These are phyloP conservation scores for Dittrichia graveolens DNA, from an alignment of 129 eudicot species.

Conservation along the genomic window DNA sequence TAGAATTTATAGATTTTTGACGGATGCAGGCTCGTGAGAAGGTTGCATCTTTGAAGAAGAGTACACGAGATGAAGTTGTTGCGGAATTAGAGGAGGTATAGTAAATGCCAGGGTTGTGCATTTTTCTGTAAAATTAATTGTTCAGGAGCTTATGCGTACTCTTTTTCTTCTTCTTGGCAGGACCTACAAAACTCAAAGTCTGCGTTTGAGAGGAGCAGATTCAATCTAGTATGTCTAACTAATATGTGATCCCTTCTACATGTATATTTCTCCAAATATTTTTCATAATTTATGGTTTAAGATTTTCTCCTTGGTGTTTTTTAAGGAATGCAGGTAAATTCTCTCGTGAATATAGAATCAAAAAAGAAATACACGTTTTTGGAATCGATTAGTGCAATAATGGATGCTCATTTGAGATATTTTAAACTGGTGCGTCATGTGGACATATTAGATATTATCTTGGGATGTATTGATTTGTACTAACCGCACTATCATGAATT, in stretches of 20 bases:
- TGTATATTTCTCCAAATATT: slow-evolving; percentile 11
- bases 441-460: neutral
- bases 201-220: slow-evolving; percentile 91
- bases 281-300: slow-evolving; percentile 31
- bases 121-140: neutral
- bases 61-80: slow-evolving; percentile 87
- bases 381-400: slow-evolving; percentile 95
- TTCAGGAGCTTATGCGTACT: slow-evolving; percentile 32
- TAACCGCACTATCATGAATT: slow-evolving; percentile 30
- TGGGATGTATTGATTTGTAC: neutral
- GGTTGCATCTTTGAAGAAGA: slow-evolving; percentile 84
- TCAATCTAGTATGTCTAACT: slow-evolving; percentile 81
- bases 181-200: slow-evolving; percentile 90
- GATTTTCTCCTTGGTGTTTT: slow-evolving; percentile 45
- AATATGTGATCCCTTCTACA: slow-evolving; percentile 16
- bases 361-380: slow-evolving; percentile 91
- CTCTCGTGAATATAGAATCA: slow-evolving; percentile 86
- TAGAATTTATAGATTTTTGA: slow-evolving; percentile 5
- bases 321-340: slow-evolving; percentile 87
- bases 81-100: slow-evolving; percentile 91
- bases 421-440: slow-evolving; percentile 69
- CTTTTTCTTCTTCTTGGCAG: slow-evolving; percentile 38
- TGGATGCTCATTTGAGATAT: slow-evolving; percentile 98
- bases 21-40: slow-evolving; percentile 85
- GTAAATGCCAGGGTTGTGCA: slow-evolving; percentile 18